Base-by-base conservation (phyloP, 2,329 filamentous ascomycete species). In the Albophoma yamanashiensis region DNA sequence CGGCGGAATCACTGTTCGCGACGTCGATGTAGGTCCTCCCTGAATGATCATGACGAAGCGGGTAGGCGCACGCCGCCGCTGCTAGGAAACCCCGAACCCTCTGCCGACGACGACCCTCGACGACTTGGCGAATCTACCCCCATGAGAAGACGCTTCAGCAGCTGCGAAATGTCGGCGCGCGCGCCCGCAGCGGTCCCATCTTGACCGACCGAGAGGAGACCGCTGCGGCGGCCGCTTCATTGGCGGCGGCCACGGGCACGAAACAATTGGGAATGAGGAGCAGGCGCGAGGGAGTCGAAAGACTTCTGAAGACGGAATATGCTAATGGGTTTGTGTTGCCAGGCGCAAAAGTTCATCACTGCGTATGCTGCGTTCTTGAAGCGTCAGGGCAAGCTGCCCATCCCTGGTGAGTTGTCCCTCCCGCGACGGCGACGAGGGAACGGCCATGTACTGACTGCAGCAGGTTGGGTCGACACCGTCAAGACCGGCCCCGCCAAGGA, bases 391-490 rank as follows among this genome's bases (percentile, higher is more conserved):
- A 93, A 93, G 84, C 89, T 94, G 70, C 89, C 89, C 75, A 91
- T 93, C 74, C 90, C 90, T 78, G 89, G 89, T 92, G 85, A 75
- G 87, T 82, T 39, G 20, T 31, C 39, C 22, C 6, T 6, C 40
- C 40, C 4, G 45, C 45, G 2, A 34, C 15, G 12, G 8, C 27
- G 27, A 34, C 17, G 8, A 1, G 20, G 22, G 40, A 4, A 25
- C 57, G 34, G 22, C 38, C 9, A 14, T 25, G 27, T 39, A 15
- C 52, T 55, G 25, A 45, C 50, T 2, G 12, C 8, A 22, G 3
- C 63, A 95, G 92, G 91, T 84, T 97, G 93, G 93, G 93, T 97
- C 79, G 94, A 99, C 78, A 97, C 93, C 75, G 94, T 97, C 83
- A 99, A 99, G 89, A 97, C 93, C 71, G 93, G 91, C 74, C 85